Evolutionary conservation across 768 basidiomycete species (phyloP).

Genomic region (Kwoniella bestiolae): DNA sequence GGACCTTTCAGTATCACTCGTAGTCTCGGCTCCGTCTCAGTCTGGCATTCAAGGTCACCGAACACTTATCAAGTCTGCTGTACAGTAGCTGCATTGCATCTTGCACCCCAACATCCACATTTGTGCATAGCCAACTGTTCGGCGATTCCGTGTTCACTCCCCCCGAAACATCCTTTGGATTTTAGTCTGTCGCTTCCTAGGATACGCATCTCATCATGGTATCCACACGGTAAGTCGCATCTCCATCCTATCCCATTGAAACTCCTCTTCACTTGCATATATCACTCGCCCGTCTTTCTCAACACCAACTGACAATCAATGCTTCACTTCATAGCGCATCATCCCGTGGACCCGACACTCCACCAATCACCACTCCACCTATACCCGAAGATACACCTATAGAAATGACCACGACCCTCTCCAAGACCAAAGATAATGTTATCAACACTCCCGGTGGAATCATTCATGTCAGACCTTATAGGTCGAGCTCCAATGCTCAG

Average conservation of each 20-base stretch:
- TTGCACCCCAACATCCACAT: no score
- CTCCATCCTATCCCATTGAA: neutral
- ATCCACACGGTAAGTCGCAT: conserved; percentile 28
- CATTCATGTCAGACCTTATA: conserved; percentile 58
- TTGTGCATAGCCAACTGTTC: no score
- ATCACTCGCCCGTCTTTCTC: no score
- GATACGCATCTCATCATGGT: conserved; percentile 23
- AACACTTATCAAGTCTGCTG: neutral
- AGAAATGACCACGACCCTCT: conserved; percentile 40
- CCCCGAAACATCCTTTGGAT: neutral
- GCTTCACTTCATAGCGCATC: neutral
- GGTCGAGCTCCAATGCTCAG: conserved; percentile 74
- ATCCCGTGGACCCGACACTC: conserved; percentile 6
- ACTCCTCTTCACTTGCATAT: neutral
- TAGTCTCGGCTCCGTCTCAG: neutral
- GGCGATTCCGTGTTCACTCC: no score
- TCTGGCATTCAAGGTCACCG: neutral
- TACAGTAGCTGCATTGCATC: no score
- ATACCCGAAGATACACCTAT: conserved; percentile 6
- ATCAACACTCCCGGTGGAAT: conserved; percentile 42
- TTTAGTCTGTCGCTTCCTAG: neutral
- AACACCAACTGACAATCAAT: neutral
- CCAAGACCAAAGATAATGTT: conserved; percentile 26
- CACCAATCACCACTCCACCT: neutral
- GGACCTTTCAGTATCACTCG: neutral